These are phyloP conservation scores for Leucaena leucocephala DNA, from an alignment of 306 rosid species.

Conservation along the genomic window DNA sequence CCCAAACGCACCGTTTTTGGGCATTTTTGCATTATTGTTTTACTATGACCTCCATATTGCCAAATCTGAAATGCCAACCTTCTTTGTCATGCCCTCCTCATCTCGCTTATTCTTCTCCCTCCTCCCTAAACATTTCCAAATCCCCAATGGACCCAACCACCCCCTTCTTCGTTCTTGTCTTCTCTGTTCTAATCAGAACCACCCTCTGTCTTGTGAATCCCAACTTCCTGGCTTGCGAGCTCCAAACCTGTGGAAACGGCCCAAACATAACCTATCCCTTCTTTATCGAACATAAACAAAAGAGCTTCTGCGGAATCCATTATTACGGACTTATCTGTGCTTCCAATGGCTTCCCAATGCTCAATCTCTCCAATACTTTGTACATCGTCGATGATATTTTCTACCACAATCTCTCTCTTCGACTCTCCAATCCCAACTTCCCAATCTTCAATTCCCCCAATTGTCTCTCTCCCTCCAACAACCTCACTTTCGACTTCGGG, in stretches of 20 bases:
- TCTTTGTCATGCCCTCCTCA: too few relatives aligned
- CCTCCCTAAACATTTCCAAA: too few relatives aligned
- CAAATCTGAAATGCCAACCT: too few relatives aligned
- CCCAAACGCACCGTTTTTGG: too few relatives aligned
- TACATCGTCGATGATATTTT: constrained; percentile 34
- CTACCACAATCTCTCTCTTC: constrained; percentile 28
- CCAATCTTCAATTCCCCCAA: neutral
- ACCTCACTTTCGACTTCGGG: constrained; percentile 1
- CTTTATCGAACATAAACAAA: constrained; percentile 1
- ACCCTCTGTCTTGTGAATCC: too few relatives aligned
- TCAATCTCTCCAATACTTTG: neutral
- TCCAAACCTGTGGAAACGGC: constrained; percentile 31
- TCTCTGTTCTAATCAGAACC: too few relatives aligned
- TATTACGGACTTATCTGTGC: constrained; percentile 37
- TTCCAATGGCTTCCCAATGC: constrained; percentile 13
- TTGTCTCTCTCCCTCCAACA: neutral
- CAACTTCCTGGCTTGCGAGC: constrained; percentile 26
- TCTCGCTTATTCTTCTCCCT: too few relatives aligned
- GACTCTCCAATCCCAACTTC: constrained; percentile 33
- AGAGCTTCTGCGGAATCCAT: constrained; percentile 36
- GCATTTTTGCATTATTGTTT: too few relatives aligned
- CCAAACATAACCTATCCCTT: constrained; percentile 45
- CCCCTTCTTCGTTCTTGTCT: too few relatives aligned
- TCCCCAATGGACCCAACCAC: too few relatives aligned
- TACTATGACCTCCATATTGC: too few relatives aligned